Base-by-base conservation (phyloP, 805 yeast species). In the Debaryomyces prosopidis region DNA sequence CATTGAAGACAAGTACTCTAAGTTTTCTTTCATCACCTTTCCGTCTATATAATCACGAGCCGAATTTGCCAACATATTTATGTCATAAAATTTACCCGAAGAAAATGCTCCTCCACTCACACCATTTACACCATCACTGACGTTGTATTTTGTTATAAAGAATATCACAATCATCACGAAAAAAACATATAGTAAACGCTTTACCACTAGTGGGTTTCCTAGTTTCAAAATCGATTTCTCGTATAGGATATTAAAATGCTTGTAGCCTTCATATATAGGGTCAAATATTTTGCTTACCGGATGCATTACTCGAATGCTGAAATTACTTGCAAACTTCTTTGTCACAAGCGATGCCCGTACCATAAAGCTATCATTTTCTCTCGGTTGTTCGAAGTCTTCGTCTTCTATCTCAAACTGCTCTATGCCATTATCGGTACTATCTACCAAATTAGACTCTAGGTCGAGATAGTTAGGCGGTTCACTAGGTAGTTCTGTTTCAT, bases 181-280 rank as follows among this genome's bases (percentile, higher is more conserved):
- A 2, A 83, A 55, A 9, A 92, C 87, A 56, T 89, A 89, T 2
- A 87, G 63, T 33, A 91, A 71, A 35, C 98, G 71, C 53, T 87
- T 85, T 20, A 91, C 81, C 20, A 92, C 85, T 39, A 89, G 65
- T 3, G 97, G 97, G 59, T 91, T 89, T 4, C 97, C 96, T n/a
- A 87, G 53, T 48, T 79, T 78, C 15, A 82, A 71, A 10, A 92
- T 64, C 20, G 73, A 63, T 26, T 69, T 64, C 54, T 91, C 96
- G 43, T 81, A 67, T 42, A 75, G 73, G 33, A 68, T 64, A 43
- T 63, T 63, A 37, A 74, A 51, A 45, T 62, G 71, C 39, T 63
- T 60, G 50, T 73, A 74, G 2, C 76, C 70, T 55, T 79, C 81
- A 51, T 73, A 72, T 3, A 80, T 70, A 1, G 85, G 84, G 51